phyloP scores from a whole-genome alignment of 2,329 filamentous ascomycete species.

The Aspergillus vadensis region DNA sequence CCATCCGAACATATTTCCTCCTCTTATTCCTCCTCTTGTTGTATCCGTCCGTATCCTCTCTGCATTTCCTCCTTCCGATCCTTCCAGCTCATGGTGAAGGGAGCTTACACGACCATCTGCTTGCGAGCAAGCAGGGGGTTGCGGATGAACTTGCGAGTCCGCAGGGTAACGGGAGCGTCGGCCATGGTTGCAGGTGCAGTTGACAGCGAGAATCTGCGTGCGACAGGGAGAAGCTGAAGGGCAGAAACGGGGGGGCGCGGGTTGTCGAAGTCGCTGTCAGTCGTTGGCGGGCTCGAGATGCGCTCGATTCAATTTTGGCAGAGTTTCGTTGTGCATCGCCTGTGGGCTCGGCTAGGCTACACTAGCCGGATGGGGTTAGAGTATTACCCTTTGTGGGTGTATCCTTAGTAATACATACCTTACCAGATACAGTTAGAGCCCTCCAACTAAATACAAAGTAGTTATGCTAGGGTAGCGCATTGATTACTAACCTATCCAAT shows the following conservation, averaged over 20 bases:
- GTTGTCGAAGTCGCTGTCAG: conserved; percentile 34
- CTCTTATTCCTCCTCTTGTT: conserved; percentile 9
- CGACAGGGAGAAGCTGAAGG: conserved; percentile 27
- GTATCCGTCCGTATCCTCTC: not conserved
- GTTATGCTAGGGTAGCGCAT: not conserved
- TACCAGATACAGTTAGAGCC: not conserved
- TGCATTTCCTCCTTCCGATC: conserved; percentile 1
- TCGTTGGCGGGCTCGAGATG: conserved; percentile 33
- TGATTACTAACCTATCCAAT: not conserved
- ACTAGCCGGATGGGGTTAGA: conserved; percentile 31
- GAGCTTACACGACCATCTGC: conserved; percentile 98
- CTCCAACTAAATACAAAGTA: no score
- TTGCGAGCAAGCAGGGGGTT: conserved; percentile 98
- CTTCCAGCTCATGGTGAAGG: conserved; percentile 12
- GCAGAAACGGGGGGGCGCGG: conserved; percentile 28
- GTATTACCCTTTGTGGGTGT: not conserved
- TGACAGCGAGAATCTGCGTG: conserved; percentile 39
- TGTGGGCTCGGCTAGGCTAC: conserved; percentile 48
- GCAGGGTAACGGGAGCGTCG: conserved; percentile 75
- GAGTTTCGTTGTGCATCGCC: conserved; percentile 27
- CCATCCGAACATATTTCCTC: not conserved
- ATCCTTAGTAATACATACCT: not conserved
- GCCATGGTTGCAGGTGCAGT: conserved; percentile 72
- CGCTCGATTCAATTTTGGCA: conserved; percentile 34
- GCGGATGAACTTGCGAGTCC: conserved; percentile 99